Evolutionary conservation across 1,284 basidiomycete species (phyloP).

Genomic region (Hypsizygus ulmarius): DNA sequence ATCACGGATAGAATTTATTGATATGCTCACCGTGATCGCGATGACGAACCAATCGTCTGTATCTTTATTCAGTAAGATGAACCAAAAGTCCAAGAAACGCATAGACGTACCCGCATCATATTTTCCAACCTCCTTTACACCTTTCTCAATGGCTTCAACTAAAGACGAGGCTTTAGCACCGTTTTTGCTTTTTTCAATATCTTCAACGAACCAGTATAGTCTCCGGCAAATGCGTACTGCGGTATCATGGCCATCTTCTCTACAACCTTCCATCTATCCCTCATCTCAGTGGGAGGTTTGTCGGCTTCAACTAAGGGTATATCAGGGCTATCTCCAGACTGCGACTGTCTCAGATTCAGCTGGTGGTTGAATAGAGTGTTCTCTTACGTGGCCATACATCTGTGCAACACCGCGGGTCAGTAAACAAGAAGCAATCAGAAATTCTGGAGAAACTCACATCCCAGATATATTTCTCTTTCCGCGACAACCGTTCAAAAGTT

Average conservation of each 20-base stretch:
- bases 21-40: slow-evolving; percentile 46
- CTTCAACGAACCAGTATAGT: slow-evolving; percentile 51
- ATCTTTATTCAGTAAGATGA: background rate
- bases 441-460: slow-evolving; percentile 45
- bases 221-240: slow-evolving; percentile 66
- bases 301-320: slow-evolving; percentile 50
- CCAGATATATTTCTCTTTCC: slow-evolving; percentile 70
- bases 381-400: slow-evolving; percentile 63
- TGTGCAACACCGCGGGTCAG: slow-evolving; percentile 22
- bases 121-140: slow-evolving; percentile 55
- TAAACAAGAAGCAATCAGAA: background rate
- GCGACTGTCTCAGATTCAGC: background rate
- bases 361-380: background rate
- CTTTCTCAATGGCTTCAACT: slow-evolving; percentile 66
- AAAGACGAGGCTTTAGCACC: slow-evolving; percentile 2
- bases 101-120: slow-evolving; percentile 53
- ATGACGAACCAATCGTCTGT: slow-evolving; percentile 70
- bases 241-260: slow-evolving; percentile 68
- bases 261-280: slow-evolving; percentile 60
- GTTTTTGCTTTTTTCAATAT: background rate
- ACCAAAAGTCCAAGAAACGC: background rate
- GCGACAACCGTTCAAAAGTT: slow-evolving; percentile 56
- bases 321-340: slow-evolving; percentile 64
- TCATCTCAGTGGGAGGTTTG: slow-evolving; percentile 46
- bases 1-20: background rate